Conservation (phyloP, 345 rosid species). For the thale cress (Arabidopsis thaliana) region DNA sequence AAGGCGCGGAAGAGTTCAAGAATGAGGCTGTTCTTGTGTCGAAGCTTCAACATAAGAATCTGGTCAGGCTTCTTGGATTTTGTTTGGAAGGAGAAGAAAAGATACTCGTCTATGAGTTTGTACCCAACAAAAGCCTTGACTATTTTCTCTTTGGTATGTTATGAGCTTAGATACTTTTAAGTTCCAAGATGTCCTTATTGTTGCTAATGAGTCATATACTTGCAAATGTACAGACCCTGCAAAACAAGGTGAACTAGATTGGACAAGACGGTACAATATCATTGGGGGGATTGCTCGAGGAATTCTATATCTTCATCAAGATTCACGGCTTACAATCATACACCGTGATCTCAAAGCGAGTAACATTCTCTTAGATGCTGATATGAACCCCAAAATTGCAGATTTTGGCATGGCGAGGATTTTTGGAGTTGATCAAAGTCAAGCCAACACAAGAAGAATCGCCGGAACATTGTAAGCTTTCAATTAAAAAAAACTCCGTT, state of each 20-base stretch:
- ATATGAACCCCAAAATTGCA: background rate
- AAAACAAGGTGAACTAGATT: background rate
- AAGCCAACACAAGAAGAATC: background rate
- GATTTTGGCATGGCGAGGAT: constrained; percentile 1
- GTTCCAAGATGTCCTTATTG: too few relatives aligned
- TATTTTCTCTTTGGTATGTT: background rate
- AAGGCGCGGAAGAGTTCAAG: background rate
- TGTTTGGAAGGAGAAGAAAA: background rate
- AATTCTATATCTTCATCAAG: constrained; percentile 4
- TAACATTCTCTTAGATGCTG: background rate
- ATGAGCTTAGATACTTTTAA: background rate
- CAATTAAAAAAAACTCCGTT: background rate
- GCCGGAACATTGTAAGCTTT: background rate
- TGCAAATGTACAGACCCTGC: background rate
- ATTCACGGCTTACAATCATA: background rate
- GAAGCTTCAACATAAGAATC: background rate
- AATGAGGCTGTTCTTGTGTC: background rate
- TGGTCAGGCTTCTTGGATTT: background rate
- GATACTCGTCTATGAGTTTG: background rate
- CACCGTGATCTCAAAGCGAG: background rate
- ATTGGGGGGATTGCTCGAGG: background rate
- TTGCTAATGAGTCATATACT: too few relatives aligned
- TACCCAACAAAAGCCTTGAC: background rate
- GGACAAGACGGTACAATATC: background rate
- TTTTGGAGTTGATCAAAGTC: background rate